Base-by-base conservation (phyloP, 805 yeast species). In the Cephaloascus fragrans region DNA sequence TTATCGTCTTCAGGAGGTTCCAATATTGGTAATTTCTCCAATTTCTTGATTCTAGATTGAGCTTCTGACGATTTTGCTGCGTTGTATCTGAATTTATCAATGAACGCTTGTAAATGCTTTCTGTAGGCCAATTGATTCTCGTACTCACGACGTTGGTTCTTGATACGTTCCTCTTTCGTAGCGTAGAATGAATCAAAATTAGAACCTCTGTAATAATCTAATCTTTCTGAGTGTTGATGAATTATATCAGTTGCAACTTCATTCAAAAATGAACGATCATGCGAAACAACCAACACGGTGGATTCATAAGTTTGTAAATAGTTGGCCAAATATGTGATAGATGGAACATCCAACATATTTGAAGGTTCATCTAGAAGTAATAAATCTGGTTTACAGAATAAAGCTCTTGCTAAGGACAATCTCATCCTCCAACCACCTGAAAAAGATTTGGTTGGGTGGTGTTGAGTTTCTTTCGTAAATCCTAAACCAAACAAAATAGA, bases 341-440 rank as follows among this genome's bases (percentile, higher is more conserved):
- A 89, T 20, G 98, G 99, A 60, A 93, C 96, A 77, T 93, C 99
- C 95, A 93, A 84, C 96, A 89, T 93, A 81, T 93, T 93, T 44
- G 97, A 89, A 53, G 99, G 99, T 73, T 93, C 99, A 76, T 93
- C 98, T 47, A 93, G 73, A 56, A 93, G 68, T 48, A 93, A 69
- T 47, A 93, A 69, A 60, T 93, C 98, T 1, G 98, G 98, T 57
- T 87, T 82, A 73, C 97, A 90, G 73, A 93, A 93, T 57, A 93
- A 73, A 0, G 98, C 98, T 64, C 98, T 79, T 3, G 98, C 98
- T 44, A 93, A 73, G n/a, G 97, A 85, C 47, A 93, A 73, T 70
- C 98, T 84, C 98, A 93, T 93, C 75, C 98, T 83, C 98, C 98
- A 93, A 79, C 99, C 99, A 76, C 99, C 99, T 39, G 97, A 88